Base-by-base conservation (phyloP, 2,329 filamentous ascomycete genomes). In the Magnaporthales sp. region DNA sequence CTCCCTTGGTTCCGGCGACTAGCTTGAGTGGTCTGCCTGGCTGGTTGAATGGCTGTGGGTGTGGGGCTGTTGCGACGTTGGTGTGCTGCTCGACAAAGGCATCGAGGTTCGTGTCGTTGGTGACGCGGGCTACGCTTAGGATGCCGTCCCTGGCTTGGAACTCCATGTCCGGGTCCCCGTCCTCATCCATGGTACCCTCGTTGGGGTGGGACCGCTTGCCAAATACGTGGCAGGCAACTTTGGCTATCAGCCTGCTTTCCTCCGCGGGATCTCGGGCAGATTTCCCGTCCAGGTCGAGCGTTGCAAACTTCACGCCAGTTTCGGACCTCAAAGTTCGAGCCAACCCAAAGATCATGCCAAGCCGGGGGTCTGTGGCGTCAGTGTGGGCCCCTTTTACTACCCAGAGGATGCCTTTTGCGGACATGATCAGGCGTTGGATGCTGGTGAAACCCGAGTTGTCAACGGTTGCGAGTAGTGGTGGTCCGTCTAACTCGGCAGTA, bases 261-360 rank as follows among this genome's bases (percentile, higher is more conserved):
- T 69, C 67, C n/a, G 67, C 69, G 4, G 64, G 13, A 10, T 64
- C 38, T 9, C 5, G 8, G 3, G 4, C 51, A 64, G n/a, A 72
- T 9, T 30, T 7, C 10, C 54, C 72, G 30, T 76, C 74, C 3
- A 77, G 66, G 32, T 77, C 75, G 24, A 77, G 66, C 1, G 75
- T 76, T 2, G 74, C 72, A 62, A 77, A 76, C 15, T 74, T 74
- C 24, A 77, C 26, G 10, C 75, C 66, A 0, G 74, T 73, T 67
- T 76, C 75, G 1, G 75, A 76, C 22, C 75, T 73, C 66, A 76
- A 74, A 4, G 74, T 75, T 26, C 75, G 71, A 66, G 74, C 75
- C 3, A 76, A 68, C 68, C 75, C 75, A 13, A 72, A 67, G 30
- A 76, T 69, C 74, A 76, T 75, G 68, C 75, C 75, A 3, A 75